phyloP scores from a whole-genome alignment of 1,139 yeast species.

The Pichia sorboxylosa region DNA sequence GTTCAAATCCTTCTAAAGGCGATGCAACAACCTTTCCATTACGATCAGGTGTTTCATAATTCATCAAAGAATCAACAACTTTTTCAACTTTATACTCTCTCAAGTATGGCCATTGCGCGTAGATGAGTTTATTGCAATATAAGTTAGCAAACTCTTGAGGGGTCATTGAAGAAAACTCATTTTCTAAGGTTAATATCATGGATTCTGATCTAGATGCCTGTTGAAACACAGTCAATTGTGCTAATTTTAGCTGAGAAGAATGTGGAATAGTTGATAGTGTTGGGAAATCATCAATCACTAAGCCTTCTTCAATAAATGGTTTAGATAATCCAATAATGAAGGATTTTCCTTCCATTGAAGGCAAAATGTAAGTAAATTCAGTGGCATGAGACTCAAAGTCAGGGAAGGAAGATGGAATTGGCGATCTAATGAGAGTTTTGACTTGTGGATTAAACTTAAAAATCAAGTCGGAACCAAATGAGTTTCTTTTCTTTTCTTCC shows the following conservation, averaged over 20 bases:
- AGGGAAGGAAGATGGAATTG: constrained; percentile 65
- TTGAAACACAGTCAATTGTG: constrained; percentile 63
- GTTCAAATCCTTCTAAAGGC: constrained; percentile 27
- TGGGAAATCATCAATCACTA: constrained; percentile 86
- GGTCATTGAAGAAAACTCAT: constrained; percentile 36
- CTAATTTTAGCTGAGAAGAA: constrained; percentile 33
- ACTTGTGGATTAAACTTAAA: constrained; percentile 72
- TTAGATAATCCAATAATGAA: constrained; percentile 49
- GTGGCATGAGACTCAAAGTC: constrained; percentile 72
- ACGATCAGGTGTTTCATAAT: constrained; percentile 33
- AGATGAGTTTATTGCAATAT: constrained; percentile 49
- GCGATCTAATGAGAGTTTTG: constrained; percentile 58
- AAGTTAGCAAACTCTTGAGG: constrained; percentile 51
- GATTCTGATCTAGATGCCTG: constrained; percentile 79
- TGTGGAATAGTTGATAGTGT: constrained; percentile 62
- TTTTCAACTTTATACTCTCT: constrained; percentile 66
- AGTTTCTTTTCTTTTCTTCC: constrained; percentile 63
- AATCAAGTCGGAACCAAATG: constrained; percentile 56
- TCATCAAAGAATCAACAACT: constrained; percentile 44
- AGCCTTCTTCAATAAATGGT: too few species aligned
- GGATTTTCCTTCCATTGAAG: constrained; percentile 34
- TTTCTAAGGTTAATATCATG: constrained; percentile 51
- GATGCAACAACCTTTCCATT: constrained; percentile 29
- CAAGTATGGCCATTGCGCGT: constrained; percentile 81
- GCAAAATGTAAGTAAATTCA: constrained; percentile 44